Conservation (phyloP, 108 stramenopile genomes). For the Hondaea fermentalgiana region DNA sequence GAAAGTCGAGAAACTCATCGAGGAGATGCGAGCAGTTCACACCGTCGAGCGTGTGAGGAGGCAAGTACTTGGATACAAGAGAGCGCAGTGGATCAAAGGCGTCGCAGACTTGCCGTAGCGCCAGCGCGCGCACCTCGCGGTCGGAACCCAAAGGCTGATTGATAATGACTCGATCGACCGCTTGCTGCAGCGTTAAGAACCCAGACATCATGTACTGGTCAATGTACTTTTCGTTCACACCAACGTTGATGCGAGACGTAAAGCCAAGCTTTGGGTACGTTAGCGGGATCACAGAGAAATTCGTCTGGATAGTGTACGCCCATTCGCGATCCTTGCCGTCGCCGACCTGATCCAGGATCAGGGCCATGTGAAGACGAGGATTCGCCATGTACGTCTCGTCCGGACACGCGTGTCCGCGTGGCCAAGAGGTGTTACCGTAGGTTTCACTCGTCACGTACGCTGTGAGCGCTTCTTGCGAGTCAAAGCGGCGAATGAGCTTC, state of each 20-base stretch:
- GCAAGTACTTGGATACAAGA: neutral
- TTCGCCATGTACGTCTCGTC: neutral
- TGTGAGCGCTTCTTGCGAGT: neutral
- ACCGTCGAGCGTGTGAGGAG: neutral
- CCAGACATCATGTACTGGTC: slow-evolving; percentile 20
- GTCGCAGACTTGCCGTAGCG: slow-evolving; percentile 4
- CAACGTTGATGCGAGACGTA: neutral
- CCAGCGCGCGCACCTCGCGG: neutral
- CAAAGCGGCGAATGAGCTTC: neutral
- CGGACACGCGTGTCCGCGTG: neutral
- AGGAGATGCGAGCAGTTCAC: neutral
- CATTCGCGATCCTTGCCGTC: neutral
- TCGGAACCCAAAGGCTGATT: neutral
- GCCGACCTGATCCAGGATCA: neutral
- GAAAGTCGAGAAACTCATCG: neutral
- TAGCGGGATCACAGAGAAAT: neutral
- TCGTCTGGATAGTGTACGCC: slow-evolving; percentile 1
- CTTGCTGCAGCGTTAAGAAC: neutral
- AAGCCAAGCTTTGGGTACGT: neutral
- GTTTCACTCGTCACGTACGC: neutral
- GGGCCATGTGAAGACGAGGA: neutral
- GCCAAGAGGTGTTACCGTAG: neutral
- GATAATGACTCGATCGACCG: neutral
- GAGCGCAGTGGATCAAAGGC: neutral
- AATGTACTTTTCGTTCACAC: neutral